Base-by-base conservation (phyloP, 2,329 filamentous ascomycete genomes). In the Fusarium paranaense region DNA sequence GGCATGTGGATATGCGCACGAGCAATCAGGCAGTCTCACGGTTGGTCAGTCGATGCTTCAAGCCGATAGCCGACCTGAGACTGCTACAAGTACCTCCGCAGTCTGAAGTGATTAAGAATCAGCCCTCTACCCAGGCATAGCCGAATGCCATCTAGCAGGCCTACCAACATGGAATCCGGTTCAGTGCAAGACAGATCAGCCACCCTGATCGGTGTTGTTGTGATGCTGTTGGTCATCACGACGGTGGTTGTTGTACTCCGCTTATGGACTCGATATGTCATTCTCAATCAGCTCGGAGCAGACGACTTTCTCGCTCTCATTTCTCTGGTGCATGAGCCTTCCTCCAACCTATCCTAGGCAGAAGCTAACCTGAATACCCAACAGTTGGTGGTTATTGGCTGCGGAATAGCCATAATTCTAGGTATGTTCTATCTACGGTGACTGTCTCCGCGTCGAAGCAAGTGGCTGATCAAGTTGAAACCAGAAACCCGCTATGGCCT, bases 401-500 rank as follows among this genome's bases (percentile, higher is more conserved):
- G 56, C 11, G 56, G 56, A 13, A 40, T 59, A 59, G 35, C 56
- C 22, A 59, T 59, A 18, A 59, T 59, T 14, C 25, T 59, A 40
- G 16, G 56, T 59, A 6, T 8, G 35, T 25, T 32, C 8, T 32
- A 11, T 32, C 30, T 32, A 32, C 10, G 30, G 2, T 10, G 9
- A 10, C 18, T 20, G 18, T 20, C 47, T 27, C 16, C 22, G 10
- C 10, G 27, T 20, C 9, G 18, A n/a, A 58, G 14, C 33, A 13
- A 38, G 22, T 20, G 16, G 35, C 56, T 59, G 35, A 59, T 58
- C 22, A n/a, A 6, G 8, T 20, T 38, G 35, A 9, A 30, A 40
- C 35, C 25, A 59, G 56, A 40, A 6, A 59, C 56, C 40, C 56
- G 22, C 33, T 59, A 59, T 32, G 56, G 56, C 25, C 56, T 59